phyloP scores from a whole-genome alignment of 805 yeast species.

The Soucietia sequanensis region DNA sequence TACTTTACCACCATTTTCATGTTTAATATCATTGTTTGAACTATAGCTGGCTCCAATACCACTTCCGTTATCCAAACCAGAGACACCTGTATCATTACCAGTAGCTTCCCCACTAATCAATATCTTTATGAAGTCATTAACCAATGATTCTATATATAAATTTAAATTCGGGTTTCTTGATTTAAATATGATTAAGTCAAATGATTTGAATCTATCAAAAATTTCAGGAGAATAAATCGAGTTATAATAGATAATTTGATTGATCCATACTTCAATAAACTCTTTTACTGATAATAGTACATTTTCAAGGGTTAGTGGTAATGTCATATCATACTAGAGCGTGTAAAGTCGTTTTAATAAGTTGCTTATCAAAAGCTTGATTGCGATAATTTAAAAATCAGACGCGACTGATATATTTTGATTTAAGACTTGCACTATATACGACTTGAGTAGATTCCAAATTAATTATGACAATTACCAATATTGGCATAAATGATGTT shows the following conservation, averaged over 20 bases:
- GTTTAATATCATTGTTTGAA: constrained; percentile 7
- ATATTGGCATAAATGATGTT: constrained; percentile 48
- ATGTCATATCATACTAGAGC: not conserved
- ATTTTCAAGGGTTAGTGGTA: constrained; percentile 22
- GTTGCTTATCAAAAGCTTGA: no score
- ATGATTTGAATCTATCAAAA: constrained; percentile 42
- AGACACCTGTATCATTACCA: constrained; percentile 4
- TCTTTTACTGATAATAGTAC: constrained; percentile 42
- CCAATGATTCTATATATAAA: constrained; percentile 41
- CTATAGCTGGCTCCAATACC: no score
- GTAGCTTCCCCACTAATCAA: constrained; percentile 11
- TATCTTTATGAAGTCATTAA: constrained; percentile 22
- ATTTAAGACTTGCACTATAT: not conserved
- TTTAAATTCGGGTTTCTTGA: constrained; percentile 48
- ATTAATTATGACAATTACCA: constrained; percentile 17
- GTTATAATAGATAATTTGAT: constrained; percentile 54
- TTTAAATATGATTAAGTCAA: constrained; percentile 41
- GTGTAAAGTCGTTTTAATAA: no score
- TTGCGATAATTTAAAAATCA: no score
- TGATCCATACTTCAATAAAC: constrained; percentile 49
- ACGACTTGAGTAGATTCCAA: not conserved
- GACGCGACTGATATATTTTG: constrained; percentile 1
- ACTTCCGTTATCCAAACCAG: no score
- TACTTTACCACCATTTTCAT: constrained; percentile 21
- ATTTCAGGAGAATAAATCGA: constrained; percentile 52